Evolutionary conservation across 2,329 filamentous ascomycete species (phyloP), one percentile per base, ranked within the genome.

Genomic region (Escovopsis sp.): DNA sequence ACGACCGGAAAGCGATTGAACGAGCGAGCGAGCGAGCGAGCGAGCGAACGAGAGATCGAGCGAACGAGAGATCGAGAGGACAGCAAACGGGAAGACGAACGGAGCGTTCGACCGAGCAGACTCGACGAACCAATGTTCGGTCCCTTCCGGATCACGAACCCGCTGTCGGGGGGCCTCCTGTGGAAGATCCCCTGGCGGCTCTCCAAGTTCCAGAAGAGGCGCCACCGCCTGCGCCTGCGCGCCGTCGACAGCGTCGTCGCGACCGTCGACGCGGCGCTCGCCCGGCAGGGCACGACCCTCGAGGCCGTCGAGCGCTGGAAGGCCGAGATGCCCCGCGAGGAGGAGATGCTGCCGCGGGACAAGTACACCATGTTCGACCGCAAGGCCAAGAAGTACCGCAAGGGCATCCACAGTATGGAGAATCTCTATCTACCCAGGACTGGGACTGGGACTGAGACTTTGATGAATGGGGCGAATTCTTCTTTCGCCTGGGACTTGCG

Each of bases 111-210:
- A 39, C 35, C 37, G 25, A 33, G 35, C 25, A 14, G 38, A 42
- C 43, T 38, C 27, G 37, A 43, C 41, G 46, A 43, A 39, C 20
- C 41, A 57, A 94, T 94, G 87, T 89, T 87, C 62, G 82, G 83
- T 56, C 71, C 81, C 51, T 86, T 94, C 68, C 83, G 81, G 66
- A 71, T 82, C 52, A 87, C 85, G 36, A 82, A 78, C 49, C 69
- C 83, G 45, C 70, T 94, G 20, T 80, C 77, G 43, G 75, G 84
- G 48, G 87, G 87, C 63, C 79, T 94, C 42, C 71, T 94, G 52
- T 94, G 87, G 91, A 98, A 98, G 77, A 87, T 83, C 54, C 91
- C 91, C 52, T 98, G 88, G 88, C 81, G 91, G 47, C 77, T 98
- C 57, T 98, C 91, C 45, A 72, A 76, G 51, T 86, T 85, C 59